Evolutionary conservation across 2,329 filamentous ascomycete genomes (phyloP).

Genomic region (Microdochium trichocladiopsis): DNA sequence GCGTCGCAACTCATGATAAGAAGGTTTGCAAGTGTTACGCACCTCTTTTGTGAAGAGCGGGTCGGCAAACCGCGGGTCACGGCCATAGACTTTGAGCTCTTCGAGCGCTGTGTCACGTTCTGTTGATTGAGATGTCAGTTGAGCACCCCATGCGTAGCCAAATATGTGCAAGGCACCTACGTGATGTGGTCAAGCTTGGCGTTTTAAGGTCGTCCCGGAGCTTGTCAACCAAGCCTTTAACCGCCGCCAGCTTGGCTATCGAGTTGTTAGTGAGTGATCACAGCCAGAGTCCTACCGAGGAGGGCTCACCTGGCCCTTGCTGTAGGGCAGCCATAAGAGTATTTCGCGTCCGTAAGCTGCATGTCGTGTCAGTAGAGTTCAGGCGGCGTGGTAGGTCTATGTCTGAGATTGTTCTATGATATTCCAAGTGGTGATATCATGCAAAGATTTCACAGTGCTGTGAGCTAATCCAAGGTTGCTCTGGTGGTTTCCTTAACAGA

Average conservation of each 20-base stretch:
- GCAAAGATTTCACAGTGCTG: too few species aligned
- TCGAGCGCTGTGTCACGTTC: conserved; percentile 57
- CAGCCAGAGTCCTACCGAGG: not conserved
- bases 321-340: not conserved
- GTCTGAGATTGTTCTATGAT: too few species aligned
- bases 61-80: conserved; percentile 63
- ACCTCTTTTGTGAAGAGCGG: conserved; percentile 81
- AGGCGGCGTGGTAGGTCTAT: too few species aligned
- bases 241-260: conserved; percentile 6
- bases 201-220: conserved; percentile 6
- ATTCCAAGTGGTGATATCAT: too few species aligned
- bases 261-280: not conserved
- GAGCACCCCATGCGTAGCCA: not conserved
- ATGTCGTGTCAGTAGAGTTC: not conserved
- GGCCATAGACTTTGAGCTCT: conserved; percentile 72
- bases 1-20: conserved; percentile 1
- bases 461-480: too few species aligned
- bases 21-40: conserved; percentile 16
- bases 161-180: conserved; percentile 1
- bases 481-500: too few species aligned
- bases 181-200: conserved; percentile 3
- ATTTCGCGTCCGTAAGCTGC: too few species aligned
- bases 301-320: conserved; percentile 5
- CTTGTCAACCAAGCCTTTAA: conserved; percentile 6
- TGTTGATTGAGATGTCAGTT: conserved; percentile 23